Evolutionary conservation across 2,329 filamentous ascomycete genomes (phyloP).

Genomic region (Phialophora chinensis): DNA sequence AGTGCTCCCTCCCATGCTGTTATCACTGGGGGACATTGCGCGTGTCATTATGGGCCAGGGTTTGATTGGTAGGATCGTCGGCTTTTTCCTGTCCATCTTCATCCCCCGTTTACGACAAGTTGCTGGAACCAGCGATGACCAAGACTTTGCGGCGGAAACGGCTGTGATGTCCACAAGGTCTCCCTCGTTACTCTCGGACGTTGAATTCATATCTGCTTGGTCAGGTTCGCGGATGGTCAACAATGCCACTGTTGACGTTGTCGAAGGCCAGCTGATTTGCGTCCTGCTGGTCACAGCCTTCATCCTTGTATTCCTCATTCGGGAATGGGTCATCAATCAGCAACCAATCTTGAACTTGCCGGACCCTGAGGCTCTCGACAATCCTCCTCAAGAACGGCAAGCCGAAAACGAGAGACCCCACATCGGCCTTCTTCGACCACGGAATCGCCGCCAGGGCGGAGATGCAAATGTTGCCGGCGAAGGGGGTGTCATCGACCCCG

Average conservation of each 20-base stretch:
- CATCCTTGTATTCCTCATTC: slow-evolving; percentile 93
- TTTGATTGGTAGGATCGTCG: slow-evolving; percentile 27
- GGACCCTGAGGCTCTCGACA: slow-evolving; percentile 59
- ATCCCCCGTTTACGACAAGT: slow-evolving; percentile 13
- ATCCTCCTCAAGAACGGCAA: slow-evolving; percentile 25
- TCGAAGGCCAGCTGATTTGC: slow-evolving; percentile 95
- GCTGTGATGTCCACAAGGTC: slow-evolving; percentile 42
- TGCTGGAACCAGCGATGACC: not conserved
- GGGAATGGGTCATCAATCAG: slow-evolving; percentile 98
- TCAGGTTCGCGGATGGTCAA: slow-evolving; percentile 77
- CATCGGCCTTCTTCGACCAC: slow-evolving; percentile 5
- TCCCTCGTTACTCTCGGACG: slow-evolving; percentile 63
- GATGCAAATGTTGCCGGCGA: slow-evolving; percentile 7
- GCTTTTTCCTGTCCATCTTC: slow-evolving; percentile 28
- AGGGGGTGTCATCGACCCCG: not conserved
- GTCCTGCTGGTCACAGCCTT: slow-evolving; percentile 89
- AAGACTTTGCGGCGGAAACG: slow-evolving; percentile 28
- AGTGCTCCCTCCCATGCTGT: slow-evolving; percentile 30
- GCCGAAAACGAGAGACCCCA: slow-evolving; percentile 21
- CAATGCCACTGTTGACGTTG: slow-evolving; percentile 75
- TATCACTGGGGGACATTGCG: slow-evolving; percentile 30
- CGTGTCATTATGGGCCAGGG: slow-evolving; percentile 28
- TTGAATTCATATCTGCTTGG: slow-evolving; percentile 59
- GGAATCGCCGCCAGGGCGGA: slow-evolving; percentile 6
- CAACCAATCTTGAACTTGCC: slow-evolving; percentile 90